Conservation (phyloP, 306 rosid genomes). For the Senna siamea region DNA sequence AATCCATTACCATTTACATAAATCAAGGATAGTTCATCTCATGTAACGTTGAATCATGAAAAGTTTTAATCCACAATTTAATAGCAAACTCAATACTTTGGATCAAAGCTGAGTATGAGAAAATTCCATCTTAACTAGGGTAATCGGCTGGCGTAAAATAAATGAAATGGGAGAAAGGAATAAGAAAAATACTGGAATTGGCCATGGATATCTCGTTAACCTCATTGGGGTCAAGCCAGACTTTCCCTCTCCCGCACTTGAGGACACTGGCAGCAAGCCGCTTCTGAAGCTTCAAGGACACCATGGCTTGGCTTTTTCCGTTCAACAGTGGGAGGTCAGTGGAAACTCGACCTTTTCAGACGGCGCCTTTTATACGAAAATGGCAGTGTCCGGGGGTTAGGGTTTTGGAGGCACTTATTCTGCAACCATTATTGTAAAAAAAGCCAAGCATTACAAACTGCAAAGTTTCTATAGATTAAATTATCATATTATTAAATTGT, state of each 20-base stretch:
- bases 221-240: constrained; percentile 54
- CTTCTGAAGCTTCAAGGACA: constrained; percentile 54
- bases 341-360: not conserved
- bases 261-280: constrained; percentile 47
- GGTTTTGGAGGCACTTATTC: not conserved
- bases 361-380: not conserved
- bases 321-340: not conserved
- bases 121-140: not conserved
- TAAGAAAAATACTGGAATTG: constrained; percentile 40
- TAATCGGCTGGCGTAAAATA: not conserved
- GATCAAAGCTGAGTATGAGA: not conserved
- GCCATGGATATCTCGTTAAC: constrained; percentile 55
- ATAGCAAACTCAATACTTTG: not conserved
- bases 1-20: not conserved
- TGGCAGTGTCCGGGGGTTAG: not conserved
- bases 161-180: not conserved
- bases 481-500: no score
- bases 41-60: not conserved
- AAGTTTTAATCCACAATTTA: not conserved
- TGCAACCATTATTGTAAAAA: not conserved
- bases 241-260: constrained; percentile 53
- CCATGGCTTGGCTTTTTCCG: constrained; percentile 27
- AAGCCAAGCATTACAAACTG: no score
- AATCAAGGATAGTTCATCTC: not conserved
- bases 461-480: no score